Conservation (phyloP, 2,329 filamentous ascomycete genomes). For the Endothia cerciana region DNA sequence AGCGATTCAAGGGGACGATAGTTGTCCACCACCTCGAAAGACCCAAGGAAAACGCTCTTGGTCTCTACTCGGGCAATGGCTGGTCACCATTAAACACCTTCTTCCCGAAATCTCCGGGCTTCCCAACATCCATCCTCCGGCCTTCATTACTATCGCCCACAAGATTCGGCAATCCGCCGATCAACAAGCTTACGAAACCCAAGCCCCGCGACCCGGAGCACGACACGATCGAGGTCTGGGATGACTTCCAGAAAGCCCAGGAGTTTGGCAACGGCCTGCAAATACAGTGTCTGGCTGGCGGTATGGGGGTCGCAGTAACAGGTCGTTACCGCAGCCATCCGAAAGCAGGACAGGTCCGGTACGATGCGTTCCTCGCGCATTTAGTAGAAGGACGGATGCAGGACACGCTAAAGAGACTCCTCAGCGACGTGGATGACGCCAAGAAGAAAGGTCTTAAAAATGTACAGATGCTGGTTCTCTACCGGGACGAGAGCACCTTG, state of each 20-base stretch:
- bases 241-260: constrained; percentile 2
- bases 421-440: constrained; percentile 7
- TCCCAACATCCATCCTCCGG: neutral
- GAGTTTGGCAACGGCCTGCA: constrained; percentile 15
- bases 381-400: constrained; percentile 16
- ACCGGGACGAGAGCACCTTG: constrained; percentile 16
- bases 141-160: constrained; percentile 5
- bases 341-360: constrained; percentile 3
- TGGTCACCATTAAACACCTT: neutral
- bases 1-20: constrained; percentile 11
- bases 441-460: constrained; percentile 2
- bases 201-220: constrained; percentile 5
- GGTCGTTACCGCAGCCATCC: constrained; percentile 6
- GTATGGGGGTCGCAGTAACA: constrained; percentile 14
- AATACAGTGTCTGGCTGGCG: constrained; percentile 12
- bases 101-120: neutral
- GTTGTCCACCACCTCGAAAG: constrained; percentile 7
- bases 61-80: constrained; percentile 10
- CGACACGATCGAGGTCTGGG: constrained; percentile 6
- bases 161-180: neutral
- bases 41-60: constrained; percentile 12
- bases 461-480: constrained; percentile 1
- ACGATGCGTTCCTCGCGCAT: constrained; percentile 14
- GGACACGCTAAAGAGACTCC: constrained; percentile 12
- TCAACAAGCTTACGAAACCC: constrained; percentile 13